Evolutionary conservation across 352 stramenopile species (phyloP).

Genomic region (Phytophthora constricta): DNA sequence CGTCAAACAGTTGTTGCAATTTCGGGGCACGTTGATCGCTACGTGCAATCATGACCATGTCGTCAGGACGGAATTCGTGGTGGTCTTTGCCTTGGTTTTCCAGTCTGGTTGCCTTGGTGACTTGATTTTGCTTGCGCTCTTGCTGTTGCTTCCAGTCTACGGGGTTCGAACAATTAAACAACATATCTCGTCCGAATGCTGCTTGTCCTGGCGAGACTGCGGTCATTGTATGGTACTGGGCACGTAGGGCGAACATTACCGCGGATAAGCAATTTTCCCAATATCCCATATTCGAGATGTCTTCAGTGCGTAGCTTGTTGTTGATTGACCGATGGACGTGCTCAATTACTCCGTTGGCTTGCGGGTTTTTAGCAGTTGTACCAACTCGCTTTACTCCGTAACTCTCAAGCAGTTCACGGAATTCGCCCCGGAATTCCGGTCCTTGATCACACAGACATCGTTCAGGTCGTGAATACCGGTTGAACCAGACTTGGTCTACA

Average conservation of each 20-base stretch:
- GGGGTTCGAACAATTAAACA: not conserved
- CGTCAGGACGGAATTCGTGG: conserved; percentile 7
- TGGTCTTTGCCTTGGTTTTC: not conserved
- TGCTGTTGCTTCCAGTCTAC: conserved; percentile 10
- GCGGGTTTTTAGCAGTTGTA: conserved; percentile 3
- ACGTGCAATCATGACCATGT: conserved; percentile 1
- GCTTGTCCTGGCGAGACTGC: conserved; percentile 3
- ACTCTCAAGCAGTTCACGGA: conserved; percentile 5
- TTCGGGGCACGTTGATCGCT: not conserved
- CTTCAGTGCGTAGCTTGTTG: conserved; percentile 2
- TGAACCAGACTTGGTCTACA: conserved; percentile 7
- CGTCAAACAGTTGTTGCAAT: not conserved
- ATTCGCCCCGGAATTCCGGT: not conserved
- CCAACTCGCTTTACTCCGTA: not conserved
- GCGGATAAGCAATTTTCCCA: conserved; percentile 15
- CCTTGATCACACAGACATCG: conserved; percentile 16
- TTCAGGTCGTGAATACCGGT: conserved; percentile 5
- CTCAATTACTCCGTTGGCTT: conserved; percentile 4
- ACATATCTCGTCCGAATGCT: conserved; percentile 12
- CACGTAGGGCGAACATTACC: not conserved
- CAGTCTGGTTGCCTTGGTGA: not conserved
- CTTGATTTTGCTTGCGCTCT: not conserved
- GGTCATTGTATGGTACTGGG: not conserved
- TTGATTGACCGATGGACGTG: conserved; percentile 1
- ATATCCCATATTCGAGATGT: not conserved